Base-by-base conservation (phyloP, 495 filamentous ascomycete species). In the Aspergillus avenaceus region DNA sequence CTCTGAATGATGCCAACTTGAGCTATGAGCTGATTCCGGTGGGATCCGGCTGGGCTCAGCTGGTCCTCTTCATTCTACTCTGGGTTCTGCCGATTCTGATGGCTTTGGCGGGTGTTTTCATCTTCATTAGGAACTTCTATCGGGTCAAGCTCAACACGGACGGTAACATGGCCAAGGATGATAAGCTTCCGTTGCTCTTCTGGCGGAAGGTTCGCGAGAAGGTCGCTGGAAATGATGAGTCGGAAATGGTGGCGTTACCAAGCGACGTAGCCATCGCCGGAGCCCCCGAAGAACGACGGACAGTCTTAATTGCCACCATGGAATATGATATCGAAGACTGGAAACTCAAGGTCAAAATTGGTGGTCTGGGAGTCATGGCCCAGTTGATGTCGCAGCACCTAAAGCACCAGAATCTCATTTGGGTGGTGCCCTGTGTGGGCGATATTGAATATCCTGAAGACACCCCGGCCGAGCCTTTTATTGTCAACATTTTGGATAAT, bases 311-410 rank as follows among this genome's bases (percentile, higher is more conserved):
- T 34, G 83, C 84, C 6, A 87, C 83, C 13, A 85, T 88, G 78
- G 84, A 87, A 61, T 88, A 87, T 56, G 80, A 86, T 45, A 84
- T 88, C 49, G 83, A 85, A 29, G 84, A 87, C 59, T 87, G 84
- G 76, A 71, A 61, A 0, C 84, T 88, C 58, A 86, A 84, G 60
- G 81, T 87, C 64, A 88, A 88, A 64, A 87, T 87, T 45, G 84
- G 84, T 49, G 84, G 84, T 34, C 66, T 88, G 21, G 84, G 84
- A 56, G 84, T 87, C 32, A 83, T 82, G 79, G 80, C 80, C 14
- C 83, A 85, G 55, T 67, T 88, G 9, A 88, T 88, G 84, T 81
- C 80, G 7, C 83, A 84, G 51, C 80, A 84, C 46, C 77, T 87
- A 7, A 69, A 76, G 3, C 82, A 88, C 45, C 79, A 85, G 52